These are phyloP conservation scores for Salix udensis DNA, from an alignment of 345 rosid genomes.

Conservation along the genomic window DNA sequence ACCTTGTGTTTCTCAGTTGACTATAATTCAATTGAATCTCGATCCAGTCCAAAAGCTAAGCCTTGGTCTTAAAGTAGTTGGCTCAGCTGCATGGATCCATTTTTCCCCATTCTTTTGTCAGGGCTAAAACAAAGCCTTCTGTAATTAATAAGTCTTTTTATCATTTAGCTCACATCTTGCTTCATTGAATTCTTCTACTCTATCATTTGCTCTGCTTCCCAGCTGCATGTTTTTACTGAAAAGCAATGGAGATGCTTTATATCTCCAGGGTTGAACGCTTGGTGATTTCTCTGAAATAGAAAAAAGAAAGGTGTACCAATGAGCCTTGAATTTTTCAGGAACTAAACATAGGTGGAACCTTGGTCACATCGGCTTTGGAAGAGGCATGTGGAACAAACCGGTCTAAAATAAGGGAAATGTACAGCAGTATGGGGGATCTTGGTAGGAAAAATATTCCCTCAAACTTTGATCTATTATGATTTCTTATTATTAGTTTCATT, in stretches of 20 bases:
- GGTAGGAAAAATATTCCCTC: slow-evolving; percentile 40
- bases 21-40: no score
- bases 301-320: slow-evolving; percentile 1
- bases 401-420: slow-evolving; percentile 69
- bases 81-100: no score
- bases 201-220: no score
- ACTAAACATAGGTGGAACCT: slow-evolving; percentile 78
- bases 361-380: slow-evolving; percentile 72
- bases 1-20: no score
- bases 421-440: slow-evolving; percentile 77
- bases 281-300: neutral
- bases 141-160: no score
- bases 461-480: neutral
- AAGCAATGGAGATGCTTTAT: neutral
- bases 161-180: no score
- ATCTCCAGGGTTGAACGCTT: neutral
- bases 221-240: no score
- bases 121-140: no score
- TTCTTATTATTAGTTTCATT: neutral
- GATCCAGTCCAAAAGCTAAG: no score
- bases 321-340: slow-evolving; percentile 45
- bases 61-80: no score
- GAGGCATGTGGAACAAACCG: slow-evolving; percentile 81
- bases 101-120: no score
- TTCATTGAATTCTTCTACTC: no score